Base-by-base conservation (phyloP, 2,329 filamentous ascomycete genomes). In the Juglanconis oblonga region DNA sequence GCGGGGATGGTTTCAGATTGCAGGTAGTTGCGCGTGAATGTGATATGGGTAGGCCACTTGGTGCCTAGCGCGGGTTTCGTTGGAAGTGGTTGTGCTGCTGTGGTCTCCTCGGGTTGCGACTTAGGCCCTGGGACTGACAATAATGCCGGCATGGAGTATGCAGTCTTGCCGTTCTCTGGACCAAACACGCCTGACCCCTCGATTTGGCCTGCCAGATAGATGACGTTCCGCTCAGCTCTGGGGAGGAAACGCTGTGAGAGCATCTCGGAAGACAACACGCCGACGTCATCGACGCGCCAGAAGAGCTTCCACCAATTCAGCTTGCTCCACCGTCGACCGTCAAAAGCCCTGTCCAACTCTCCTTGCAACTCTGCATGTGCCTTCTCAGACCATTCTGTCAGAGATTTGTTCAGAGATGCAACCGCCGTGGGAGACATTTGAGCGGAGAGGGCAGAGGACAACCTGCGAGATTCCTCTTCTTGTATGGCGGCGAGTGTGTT, bases 301-400 rank as follows among this genome's bases (percentile, higher is more conserved):
- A 97, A 92, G 0, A 98, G 82, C 72, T 96, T 96, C 89, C 92
- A 97, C 93, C 94, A 98, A 14, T 87, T 83, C 4, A 97, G 79
- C 64, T 90, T 88, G 32, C 86, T 84, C 94, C 94, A 97, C 44
- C 87, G 81, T 17, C 78, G 81, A n/a, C 90, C 87, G 0, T 83
- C 79, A 67, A 97, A 94, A 0, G 91, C 92, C 49, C 85, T 76
- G 65, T 94, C 89, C 2, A 97, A 84, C 66, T 92, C 84, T 54
- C 89, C 83, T 64, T 92, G 90, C 7, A 98, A 81, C 73, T 98
- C 94, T 1, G 86, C 82, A 70, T 98, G 94, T 0, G 91, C 91
- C 29, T 80, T 79, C 68, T 94, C 87, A 0, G 92, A 87, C 92
- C 93, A 97, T 3, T 77, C 73, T 0, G 85, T 79, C 0, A 97